phyloP scores from a whole-genome alignment of 495 filamentous ascomycete species.

The Corynascus novoguineensis region DNA sequence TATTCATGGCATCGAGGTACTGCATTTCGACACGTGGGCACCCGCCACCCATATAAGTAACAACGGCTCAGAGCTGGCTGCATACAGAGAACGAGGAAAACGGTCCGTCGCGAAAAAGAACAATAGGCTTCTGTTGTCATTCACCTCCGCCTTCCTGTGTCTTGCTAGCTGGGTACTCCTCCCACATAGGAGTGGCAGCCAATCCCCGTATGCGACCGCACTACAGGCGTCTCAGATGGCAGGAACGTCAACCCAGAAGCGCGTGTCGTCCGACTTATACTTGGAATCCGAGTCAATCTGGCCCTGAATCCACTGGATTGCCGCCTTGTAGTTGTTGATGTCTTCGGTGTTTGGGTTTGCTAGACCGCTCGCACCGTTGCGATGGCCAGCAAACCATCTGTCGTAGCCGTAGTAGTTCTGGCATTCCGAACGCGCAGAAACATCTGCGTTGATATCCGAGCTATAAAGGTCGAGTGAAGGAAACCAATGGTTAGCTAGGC shows the following conservation, averaged over 20 bases:
- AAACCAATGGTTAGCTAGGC: not conserved
- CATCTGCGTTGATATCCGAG: conserved; percentile 1
- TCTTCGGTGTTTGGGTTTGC: not conserved
- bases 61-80: no score
- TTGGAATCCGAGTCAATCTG: conserved; percentile 3
- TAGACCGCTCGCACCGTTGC: conserved; percentile 1
- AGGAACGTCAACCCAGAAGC: conserved; percentile 3
- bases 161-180: no score
- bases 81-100: no score
- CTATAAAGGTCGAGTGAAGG: not conserved
- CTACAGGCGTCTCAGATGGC: not conserved
- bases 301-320: conserved; percentile 1
- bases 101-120: no score
- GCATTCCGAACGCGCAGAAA: conserved; percentile 1
- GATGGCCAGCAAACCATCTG: conserved; percentile 5
- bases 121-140: no score
- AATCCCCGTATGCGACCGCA: no score
- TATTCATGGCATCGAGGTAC: no score
- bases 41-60: no score
- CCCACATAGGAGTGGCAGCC: no score
- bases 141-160: no score
- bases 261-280: conserved; percentile 1
- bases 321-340: conserved; percentile 6
- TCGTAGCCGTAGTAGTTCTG: conserved; percentile 7
- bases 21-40: no score